Evolutionary conservation across 2,329 filamentous ascomycete genomes (phyloP).

Genomic region (Neurospora sp.): DNA sequence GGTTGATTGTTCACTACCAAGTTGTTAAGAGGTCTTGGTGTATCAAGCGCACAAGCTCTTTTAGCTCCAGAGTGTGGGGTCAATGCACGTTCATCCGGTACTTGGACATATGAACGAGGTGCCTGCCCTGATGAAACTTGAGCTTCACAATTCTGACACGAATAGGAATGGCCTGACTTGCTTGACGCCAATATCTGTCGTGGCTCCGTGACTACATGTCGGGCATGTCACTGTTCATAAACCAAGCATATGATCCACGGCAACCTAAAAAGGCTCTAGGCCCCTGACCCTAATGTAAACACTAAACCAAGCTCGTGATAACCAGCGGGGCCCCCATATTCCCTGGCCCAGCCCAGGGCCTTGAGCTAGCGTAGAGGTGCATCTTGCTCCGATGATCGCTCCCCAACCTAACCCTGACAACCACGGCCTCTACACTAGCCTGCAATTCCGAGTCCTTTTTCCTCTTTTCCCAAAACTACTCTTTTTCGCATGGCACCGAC

Average conservation of each 20-base stretch:
- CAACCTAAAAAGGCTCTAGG: neutral
- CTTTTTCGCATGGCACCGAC: conserved; percentile 17
- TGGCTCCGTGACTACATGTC: neutral
- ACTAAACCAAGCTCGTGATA: neutral
- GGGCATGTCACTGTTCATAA: neutral
- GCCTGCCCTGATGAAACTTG: neutral
- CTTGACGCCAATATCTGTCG: neutral
- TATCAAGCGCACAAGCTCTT: neutral
- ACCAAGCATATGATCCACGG: neutral
- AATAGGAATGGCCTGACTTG: neutral
- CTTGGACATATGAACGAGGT: neutral
- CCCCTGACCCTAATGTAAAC: neutral
- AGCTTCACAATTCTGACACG: neutral
- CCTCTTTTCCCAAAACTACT: neutral
- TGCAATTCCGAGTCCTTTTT: neutral
- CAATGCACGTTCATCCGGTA: neutral
- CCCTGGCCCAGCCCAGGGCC: neutral
- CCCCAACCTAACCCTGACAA: neutral
- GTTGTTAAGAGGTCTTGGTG: neutral
- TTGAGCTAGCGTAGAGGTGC: neutral
- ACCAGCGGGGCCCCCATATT: neutral
- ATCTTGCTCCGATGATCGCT: neutral
- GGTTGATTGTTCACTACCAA: neutral
- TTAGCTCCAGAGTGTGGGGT: neutral
- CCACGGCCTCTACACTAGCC: neutral